Base-by-base conservation (phyloP, 495 filamentous ascomycete genomes). In the Hypoxylon fuscum region DNA sequence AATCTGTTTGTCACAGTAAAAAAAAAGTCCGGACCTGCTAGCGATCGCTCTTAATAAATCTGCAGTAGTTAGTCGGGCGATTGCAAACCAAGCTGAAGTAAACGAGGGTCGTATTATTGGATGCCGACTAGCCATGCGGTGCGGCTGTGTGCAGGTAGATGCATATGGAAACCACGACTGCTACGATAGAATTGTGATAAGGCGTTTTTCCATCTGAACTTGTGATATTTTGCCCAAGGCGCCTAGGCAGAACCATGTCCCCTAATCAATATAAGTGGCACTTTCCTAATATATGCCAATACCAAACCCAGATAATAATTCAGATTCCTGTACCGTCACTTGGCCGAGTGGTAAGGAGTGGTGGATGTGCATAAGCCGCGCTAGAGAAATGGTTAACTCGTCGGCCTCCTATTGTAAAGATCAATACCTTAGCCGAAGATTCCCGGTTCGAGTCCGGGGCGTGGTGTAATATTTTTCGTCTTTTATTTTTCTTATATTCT, bases 351-450 rank as follows among this genome's bases (percentile, higher is more conserved):
- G n/a, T n/a, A n/a, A n/a, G n/a, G n/a, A n/a, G n/a, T n/a, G n/a
- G n/a, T n/a, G n/a, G n/a, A 27, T 8, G 4, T 27, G 4, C 25
- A 3, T 8, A 4, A 34, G 62, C 62, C 46, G 55, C 32, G 59
- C 62, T 66, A 66, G 62, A 66, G 62, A 66, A 66, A 66, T 66
- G 62, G 62, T 56, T 59, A 66, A 66, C 62, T 66, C 62, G 56
- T 66, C 62, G 56, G 62, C 51, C 62, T 66, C 62, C 62, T 66
- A 65, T 47, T 59, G 40, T 4, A n/a, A 40, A 25, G 27, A 29
- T 48, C 47, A 37, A 40, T n/a, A n/a, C n/a, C n/a, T n/a, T 45
- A 38, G 51, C 62, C 56, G 62, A 60, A 66, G 62, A 66, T 61
- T 66, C 62, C 52, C 56, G 62, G 62, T 66, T 66, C 62, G 62